A percentile compares a stretch with the other conserved stretches of the same genome.
Evolutionary conservation across 2,329 filamentous ascomycete genomes (phyloP).

Genomic region (Neofusicoccum sp.): DNA sequence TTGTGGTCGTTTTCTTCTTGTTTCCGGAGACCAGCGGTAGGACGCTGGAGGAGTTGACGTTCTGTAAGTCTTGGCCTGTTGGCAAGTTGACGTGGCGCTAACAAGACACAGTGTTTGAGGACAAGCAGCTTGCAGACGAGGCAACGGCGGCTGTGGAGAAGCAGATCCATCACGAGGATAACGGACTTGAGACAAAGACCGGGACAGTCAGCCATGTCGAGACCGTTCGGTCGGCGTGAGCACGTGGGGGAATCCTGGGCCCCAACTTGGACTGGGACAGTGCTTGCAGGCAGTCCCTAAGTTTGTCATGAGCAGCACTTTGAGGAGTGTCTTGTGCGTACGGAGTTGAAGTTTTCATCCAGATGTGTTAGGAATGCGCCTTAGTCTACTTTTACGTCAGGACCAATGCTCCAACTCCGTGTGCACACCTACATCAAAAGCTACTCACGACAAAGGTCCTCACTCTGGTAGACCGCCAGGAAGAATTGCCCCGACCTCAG

Average conservation of each 20-base stretch:
- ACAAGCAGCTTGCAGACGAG: slow-evolving; percentile 29
- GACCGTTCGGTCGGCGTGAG: background rate
- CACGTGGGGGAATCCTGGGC: background rate
- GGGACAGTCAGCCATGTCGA: background rate
- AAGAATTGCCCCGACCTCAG: too few relatives aligned
- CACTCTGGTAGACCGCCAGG: too few relatives aligned
- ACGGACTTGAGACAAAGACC: background rate
- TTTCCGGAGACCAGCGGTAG: slow-evolving; percentile 38
- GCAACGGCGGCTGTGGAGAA: slow-evolving; percentile 31
- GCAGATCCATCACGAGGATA: slow-evolving; percentile 30
- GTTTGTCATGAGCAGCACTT: too few relatives aligned
- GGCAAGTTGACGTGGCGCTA: slow-evolving; percentile 20
- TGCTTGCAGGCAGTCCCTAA: too few relatives aligned
- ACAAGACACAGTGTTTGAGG: slow-evolving; percentile 31
- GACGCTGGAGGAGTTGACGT: slow-evolving; percentile 46
- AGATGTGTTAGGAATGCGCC: too few relatives aligned
- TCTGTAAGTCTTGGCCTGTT: slow-evolving; percentile 33
- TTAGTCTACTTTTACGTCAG: too few relatives aligned
- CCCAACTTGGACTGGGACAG: too few relatives aligned
- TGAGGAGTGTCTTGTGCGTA: too few relatives aligned
- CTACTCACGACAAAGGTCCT: too few relatives aligned
- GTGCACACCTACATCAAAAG: too few relatives aligned
- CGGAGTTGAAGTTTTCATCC: too few relatives aligned
- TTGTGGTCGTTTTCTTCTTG: slow-evolving; percentile 38
- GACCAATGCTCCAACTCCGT: too few relatives aligned